These are phyloP conservation scores for Tarenaya hassleriana DNA, from an alignment of 345 rosid genomes.

Conservation along the genomic window DNA sequence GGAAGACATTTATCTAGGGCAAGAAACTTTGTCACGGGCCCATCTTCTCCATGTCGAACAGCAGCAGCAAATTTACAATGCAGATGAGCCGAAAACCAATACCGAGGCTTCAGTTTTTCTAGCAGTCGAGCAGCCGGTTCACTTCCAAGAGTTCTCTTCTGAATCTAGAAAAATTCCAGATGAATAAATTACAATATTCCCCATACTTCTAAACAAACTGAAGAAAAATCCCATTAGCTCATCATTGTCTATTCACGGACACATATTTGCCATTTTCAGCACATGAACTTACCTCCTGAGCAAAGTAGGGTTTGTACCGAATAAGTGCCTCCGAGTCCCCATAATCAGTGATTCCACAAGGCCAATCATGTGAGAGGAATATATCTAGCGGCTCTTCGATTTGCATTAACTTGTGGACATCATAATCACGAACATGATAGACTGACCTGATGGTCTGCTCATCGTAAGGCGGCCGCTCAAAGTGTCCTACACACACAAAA, in stretches of 20 bases:
- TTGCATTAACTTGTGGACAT: conserved; percentile 81
- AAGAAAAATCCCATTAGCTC: no score
- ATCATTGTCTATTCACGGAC: no score
- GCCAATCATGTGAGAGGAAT: conserved; percentile 97
- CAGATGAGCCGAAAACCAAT: conserved; percentile 96
- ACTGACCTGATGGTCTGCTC: conserved; percentile 59
- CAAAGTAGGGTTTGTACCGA: conserved; percentile 46
- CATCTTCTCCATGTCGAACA: conserved; percentile 72
- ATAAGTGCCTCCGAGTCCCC: conserved; percentile 65
- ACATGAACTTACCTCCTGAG: conserved; percentile 46
- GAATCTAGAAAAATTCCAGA: conserved; percentile 37
- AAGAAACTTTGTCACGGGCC: conserved; percentile 73
- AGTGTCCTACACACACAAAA: conserved; percentile 53
- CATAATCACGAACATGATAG: conserved; percentile 89
- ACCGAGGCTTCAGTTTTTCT: conserved; percentile 62
- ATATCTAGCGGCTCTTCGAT: conserved; percentile 73
- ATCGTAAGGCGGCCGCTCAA: conserved; percentile 80
- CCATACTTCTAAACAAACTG: conserved; percentile 7
- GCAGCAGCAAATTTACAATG: conserved; percentile 88
- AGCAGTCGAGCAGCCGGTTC: conserved; percentile 81
- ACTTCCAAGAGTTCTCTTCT: conserved; percentile 67
- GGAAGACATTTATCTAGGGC: conserved; percentile 89
- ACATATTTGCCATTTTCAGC: neutral
- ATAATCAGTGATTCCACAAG: conserved; percentile 77
- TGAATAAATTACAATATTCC: neutral